phyloP scores from a whole-genome alignment of 2,329 filamentous ascomycete genomes.

The Biscogniauxia mediterranea region DNA sequence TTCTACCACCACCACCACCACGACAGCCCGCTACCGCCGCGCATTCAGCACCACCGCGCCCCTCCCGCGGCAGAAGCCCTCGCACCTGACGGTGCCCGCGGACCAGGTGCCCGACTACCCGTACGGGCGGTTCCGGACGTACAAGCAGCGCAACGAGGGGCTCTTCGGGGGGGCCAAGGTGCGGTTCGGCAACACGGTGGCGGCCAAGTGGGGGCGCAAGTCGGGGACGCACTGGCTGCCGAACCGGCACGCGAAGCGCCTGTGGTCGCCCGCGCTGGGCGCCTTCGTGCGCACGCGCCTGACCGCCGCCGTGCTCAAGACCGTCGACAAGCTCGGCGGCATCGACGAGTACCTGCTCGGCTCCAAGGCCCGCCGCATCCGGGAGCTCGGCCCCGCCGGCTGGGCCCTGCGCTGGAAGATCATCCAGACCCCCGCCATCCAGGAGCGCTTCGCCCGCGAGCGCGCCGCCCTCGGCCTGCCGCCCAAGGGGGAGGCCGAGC shows the following conservation, averaged over 20 bases:
- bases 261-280: conserved; percentile 63
- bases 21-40: conserved; percentile 9
- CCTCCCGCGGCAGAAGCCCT: conserved; percentile 27
- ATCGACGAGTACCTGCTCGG: conserved; percentile 90
- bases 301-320: conserved; percentile 66
- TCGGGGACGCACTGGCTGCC: conserved; percentile 72
- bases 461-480: conserved; percentile 64
- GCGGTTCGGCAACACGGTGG: conserved; percentile 77
- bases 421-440: conserved; percentile 71
- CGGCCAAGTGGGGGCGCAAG: conserved; percentile 65
- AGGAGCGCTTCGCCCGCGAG: conserved; percentile 64
- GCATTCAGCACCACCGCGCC: conserved; percentile 25
- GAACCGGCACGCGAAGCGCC: conserved; percentile 67
- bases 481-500: conserved; percentile 40
- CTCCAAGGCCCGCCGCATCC: conserved; percentile 72
- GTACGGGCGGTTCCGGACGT: conserved; percentile 65
- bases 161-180: conserved; percentile 70
- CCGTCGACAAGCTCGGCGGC: conserved; percentile 81
- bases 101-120: conserved; percentile 63
- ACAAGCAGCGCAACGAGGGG: conserved; percentile 77
- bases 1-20: neutral
- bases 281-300: conserved; percentile 66
- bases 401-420: conserved; percentile 89
- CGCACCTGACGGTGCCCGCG: conserved; percentile 39
- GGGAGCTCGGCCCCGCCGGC: conserved; percentile 83